Percentiles rank a stretch among this genome's conserved stretches.
phyloP scores from a whole-genome alignment of 2,329 filamentous ascomycete species.

The Venturiaceae sp. region DNA sequence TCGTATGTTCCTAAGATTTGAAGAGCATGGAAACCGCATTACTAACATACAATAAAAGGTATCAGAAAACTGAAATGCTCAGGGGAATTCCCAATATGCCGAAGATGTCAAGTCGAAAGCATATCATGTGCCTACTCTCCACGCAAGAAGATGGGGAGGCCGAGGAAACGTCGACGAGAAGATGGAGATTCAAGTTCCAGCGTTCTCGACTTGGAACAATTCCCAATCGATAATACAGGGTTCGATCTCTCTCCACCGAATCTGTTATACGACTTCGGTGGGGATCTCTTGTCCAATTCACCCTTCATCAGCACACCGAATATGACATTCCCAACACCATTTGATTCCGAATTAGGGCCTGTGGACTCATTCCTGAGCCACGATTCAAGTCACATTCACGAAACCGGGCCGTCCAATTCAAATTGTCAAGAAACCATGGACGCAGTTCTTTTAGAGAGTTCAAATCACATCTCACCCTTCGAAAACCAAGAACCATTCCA shows the following conservation, averaged over 20 bases:
- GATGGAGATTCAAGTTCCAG: slow-evolving; percentile 10
- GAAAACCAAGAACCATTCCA: neutral
- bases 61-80: slow-evolving; percentile 40
- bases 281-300: neutral
- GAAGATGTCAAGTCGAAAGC: slow-evolving; percentile 29
- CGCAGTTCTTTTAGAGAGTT: neutral
- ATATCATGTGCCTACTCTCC: slow-evolving; percentile 35
- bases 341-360: neutral
- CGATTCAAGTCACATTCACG: neutral
- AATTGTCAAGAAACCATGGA: neutral
- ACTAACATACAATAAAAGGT: slow-evolving; percentile 20
- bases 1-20: slow-evolving; percentile 17
- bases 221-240: neutral
- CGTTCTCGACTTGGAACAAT: neutral
- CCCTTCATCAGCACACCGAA: neutral
- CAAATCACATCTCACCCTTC: neutral
- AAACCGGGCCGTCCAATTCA: neutral
- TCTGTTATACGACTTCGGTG: neutral
- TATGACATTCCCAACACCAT: neutral
- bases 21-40: neutral
- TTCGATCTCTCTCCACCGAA: neutral
- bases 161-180: slow-evolving; percentile 35
- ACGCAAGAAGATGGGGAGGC: slow-evolving; percentile 41
- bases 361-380: neutral
- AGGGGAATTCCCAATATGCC: slow-evolving; percentile 30